phyloP scores from a whole-genome alignment of 2,329 filamentous ascomycete species.

The Exophiala aquamarina region DNA sequence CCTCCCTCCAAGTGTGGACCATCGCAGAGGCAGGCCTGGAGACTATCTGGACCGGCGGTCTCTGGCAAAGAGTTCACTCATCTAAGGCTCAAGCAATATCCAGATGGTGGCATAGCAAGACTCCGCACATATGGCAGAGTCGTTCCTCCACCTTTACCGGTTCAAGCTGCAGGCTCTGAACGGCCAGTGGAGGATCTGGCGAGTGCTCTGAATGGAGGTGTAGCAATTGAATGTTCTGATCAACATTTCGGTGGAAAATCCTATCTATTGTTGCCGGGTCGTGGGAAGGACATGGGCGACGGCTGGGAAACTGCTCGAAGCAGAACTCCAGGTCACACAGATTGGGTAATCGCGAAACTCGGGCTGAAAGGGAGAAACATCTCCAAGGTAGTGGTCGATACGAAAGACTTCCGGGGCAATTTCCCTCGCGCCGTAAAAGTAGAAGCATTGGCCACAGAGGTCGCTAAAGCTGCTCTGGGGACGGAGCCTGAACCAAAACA shows the following conservation, averaged over 20 bases:
- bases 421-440: slow-evolving; percentile 43
- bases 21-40: slow-evolving; percentile 44
- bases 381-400: slow-evolving; percentile 42
- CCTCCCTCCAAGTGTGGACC: slow-evolving; percentile 40
- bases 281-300: slow-evolving; percentile 46
- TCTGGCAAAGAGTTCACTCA: slow-evolving; percentile 41
- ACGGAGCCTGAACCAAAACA: slow-evolving; percentile 33
- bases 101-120: slow-evolving; percentile 46
- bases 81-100: slow-evolving; percentile 46
- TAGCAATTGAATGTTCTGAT: slow-evolving; percentile 40
- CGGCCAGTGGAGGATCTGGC: slow-evolving; percentile 39
- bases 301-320: slow-evolving; percentile 46
- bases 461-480: slow-evolving; percentile 26
- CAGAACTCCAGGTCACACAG: slow-evolving; percentile 39
- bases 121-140: slow-evolving; percentile 44
- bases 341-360: slow-evolving; percentile 43
- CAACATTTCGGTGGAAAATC: slow-evolving; percentile 43
- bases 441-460: slow-evolving; percentile 33
- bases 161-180: slow-evolving; percentile 14
- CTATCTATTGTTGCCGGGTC: slow-evolving; percentile 43
- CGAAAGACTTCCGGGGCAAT: slow-evolving; percentile 47
- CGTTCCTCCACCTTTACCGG: slow-evolving; percentile 34
- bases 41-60: slow-evolving; percentile 26
- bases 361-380: slow-evolving; percentile 39
- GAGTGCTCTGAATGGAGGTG: slow-evolving; percentile 41